phyloP scores from a whole-genome alignment of 148 eudicot genomes.

The Nyssa sinensis region DNA sequence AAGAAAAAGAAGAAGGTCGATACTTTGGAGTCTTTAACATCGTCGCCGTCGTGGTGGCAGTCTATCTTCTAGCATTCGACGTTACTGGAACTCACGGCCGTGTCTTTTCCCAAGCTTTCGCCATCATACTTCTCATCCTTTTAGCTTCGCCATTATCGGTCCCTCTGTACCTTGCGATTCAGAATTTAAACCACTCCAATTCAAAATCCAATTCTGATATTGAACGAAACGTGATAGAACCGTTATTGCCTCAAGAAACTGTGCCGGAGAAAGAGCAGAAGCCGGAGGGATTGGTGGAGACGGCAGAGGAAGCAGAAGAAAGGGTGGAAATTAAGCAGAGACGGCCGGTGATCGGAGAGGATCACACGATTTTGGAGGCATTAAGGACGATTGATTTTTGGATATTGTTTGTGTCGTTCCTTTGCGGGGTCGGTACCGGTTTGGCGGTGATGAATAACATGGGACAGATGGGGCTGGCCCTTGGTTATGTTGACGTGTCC shows the following conservation, averaged over 20 bases:
- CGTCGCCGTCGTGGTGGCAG: constrained; percentile 64
- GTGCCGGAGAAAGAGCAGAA: constrained; percentile 5
- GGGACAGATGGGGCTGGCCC: constrained; percentile 23
- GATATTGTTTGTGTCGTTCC: constrained; percentile 14
- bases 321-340: background rate
- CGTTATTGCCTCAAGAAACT: constrained; percentile 20
- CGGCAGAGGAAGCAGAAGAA: background rate
- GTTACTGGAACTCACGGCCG: constrained; percentile 48
- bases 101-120: constrained; percentile 35
- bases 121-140: constrained; percentile 43
- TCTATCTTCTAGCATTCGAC: constrained; percentile 58
- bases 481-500: constrained; percentile 17
- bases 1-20: constrained; percentile 41
- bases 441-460: constrained; percentile 21
- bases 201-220: constrained; percentile 20
- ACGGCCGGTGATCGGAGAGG: constrained; percentile 19
- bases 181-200: background rate
- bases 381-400: constrained; percentile 11
- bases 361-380: constrained; percentile 19
- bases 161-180: constrained; percentile 48
- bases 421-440: constrained; percentile 19
- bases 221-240: constrained; percentile 29
- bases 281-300: constrained; percentile 9
- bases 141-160: constrained; percentile 57
- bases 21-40: constrained; percentile 57